Percentiles rank a stretch among this genome's conserved stretches.
These are phyloP conservation scores for Metschnikowia koreensis DNA, from an alignment of 805 yeast species.

Conservation along the genomic window DNA sequence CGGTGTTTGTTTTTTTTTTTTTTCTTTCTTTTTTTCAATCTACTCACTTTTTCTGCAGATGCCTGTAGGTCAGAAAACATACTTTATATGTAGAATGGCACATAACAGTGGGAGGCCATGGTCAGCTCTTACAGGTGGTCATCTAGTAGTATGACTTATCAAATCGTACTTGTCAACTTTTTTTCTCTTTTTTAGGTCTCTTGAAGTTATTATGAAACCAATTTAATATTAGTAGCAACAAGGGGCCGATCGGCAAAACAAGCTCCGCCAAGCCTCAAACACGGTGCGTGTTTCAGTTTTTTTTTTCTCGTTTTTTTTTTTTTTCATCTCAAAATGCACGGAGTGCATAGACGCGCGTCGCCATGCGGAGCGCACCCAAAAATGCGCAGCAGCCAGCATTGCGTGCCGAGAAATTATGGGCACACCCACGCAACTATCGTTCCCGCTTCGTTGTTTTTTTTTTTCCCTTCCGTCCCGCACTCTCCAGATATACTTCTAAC, in stretches of 20 bases:
- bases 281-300: background rate
- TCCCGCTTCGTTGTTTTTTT: conserved; percentile 4
- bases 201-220: background rate
- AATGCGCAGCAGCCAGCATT: conserved; percentile 4
- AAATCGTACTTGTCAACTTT: no score
- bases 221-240: background rate
- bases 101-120: no score
- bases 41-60: background rate
- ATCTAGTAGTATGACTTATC: no score
- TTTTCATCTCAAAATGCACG: conserved; percentile 4
- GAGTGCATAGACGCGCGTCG: background rate
- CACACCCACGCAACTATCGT: background rate
- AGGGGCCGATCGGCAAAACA: background rate
- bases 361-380: background rate
- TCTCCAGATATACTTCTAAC: background rate
- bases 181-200: background rate
- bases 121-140: no score
- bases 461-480: background rate
- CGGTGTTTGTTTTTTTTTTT: no score
- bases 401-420: background rate
- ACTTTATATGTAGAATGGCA: background rate
- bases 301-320: background rate
- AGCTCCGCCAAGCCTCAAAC: background rate
- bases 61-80: background rate
- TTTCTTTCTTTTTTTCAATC: background rate